Base-by-base conservation (phyloP, 23 red algal species). In the Gracilaria domingensis region DNA sequence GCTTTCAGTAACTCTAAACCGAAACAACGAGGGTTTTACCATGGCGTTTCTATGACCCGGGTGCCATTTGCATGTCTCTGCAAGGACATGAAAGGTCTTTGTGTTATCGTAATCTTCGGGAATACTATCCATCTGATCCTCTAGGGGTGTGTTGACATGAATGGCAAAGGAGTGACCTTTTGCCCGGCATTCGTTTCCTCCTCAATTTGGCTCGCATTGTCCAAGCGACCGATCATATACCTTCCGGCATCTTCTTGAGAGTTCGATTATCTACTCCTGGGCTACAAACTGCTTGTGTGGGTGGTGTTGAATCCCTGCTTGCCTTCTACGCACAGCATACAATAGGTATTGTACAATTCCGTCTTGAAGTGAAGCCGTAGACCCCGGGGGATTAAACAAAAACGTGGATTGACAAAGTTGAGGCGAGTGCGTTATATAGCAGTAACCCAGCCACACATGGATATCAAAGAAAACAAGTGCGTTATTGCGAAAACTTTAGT, bases 141-240 rank as follows among this genome's bases (percentile, higher is more conserved):
- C 67, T 44, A 73, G 44, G 20, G 67, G 67, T 44, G 67, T 73
- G 67, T 73, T 73, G 13, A 73, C 67, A 24, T 73, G 67, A 1
- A 73, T 40, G 4, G 67, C 67, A 18, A 73, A 73, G 67, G 67
- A 20, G 38, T 29, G 6, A 73, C 67, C 30, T 40, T 35, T n/a
- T 37, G 8, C 28, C 67, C 34, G 12, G 30, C 14, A 24, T 16
- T 0, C 67, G 8, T 73, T 24, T 73, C 67, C 12, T 37, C 34
- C 44, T 73, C 67, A 73, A 44, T 44, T 73, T 73, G 67, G 6
- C 21, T 44, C 18, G 67, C 20, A 40, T 73, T 73, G 34, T 73
- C 67, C 6, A 73, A 73, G 33, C 67, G 67, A 44, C 67, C 67
- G 42, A 73, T 73, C 33, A 73, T 73, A n/a, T 39, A 73, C 38